These are phyloP conservation scores for Plectosphaerella plurivora DNA, from an alignment of 2,329 filamentous ascomycete genomes.

Conservation along the genomic window DNA sequence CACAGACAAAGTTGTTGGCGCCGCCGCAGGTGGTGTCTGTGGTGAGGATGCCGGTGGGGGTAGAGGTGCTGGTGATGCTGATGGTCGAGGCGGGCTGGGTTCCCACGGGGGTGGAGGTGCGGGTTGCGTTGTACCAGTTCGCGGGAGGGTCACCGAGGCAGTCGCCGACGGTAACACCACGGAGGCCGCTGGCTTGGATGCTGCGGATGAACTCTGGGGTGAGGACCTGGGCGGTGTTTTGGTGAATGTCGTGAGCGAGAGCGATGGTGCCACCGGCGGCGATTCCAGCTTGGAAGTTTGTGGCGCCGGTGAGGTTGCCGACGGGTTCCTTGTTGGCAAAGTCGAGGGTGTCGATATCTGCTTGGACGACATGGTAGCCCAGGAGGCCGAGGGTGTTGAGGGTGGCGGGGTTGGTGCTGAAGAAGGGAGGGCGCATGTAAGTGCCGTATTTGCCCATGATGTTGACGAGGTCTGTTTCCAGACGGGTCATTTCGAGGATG, in stretches of 20 bases:
- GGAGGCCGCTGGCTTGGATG: neutral
- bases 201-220: constrained; percentile 2
- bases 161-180: constrained; percentile 4
- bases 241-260: constrained; percentile 5
- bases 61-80: constrained; percentile 11
- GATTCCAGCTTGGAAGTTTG: constrained; percentile 24
- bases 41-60: constrained; percentile 10
- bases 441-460: constrained; percentile 33
- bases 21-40: constrained; percentile 11
- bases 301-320: constrained; percentile 42
- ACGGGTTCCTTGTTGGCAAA: constrained; percentile 42
- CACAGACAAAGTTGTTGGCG: constrained; percentile 9
- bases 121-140: constrained; percentile 12
- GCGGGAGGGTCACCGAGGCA: constrained; percentile 10
- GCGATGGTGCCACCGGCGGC: constrained; percentile 32
- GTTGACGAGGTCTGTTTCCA: constrained; percentile 38
- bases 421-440: constrained; percentile 39
- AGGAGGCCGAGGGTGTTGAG: constrained; percentile 28
- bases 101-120: constrained; percentile 11
- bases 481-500: constrained; percentile 33
- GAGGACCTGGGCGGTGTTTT: constrained; percentile 9
- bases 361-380: constrained; percentile 52
- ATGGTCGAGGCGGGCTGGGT: constrained; percentile 7
- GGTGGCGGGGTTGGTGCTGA: constrained; percentile 32
- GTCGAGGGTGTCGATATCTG: constrained; percentile 57